Conservation (phyloP, 768 basidiomycete genomes). For the Krasilnikovozyma curviuscula region DNA sequence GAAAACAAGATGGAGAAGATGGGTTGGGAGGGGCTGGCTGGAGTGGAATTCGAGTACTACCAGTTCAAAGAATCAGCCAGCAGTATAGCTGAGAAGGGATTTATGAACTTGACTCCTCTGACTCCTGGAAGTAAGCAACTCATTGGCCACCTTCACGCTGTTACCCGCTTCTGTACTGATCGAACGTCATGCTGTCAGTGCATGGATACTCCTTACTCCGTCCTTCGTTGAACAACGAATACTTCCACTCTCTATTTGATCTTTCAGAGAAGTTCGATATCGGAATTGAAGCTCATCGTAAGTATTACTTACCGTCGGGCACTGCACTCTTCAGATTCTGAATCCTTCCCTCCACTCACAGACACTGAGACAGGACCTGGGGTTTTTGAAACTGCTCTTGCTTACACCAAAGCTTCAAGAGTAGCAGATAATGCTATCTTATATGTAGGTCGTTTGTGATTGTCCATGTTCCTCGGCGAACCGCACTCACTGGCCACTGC, state of each 20-base stretch:
- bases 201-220: constrained; percentile 81
- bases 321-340: not conserved
- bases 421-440: constrained; percentile 39
- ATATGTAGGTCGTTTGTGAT: too few species aligned
- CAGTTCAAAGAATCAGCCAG: constrained; percentile 52
- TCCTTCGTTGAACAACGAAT: constrained; percentile 48
- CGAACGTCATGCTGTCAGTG: constrained; percentile 36
- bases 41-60: constrained; percentile 66
- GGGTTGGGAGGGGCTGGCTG: constrained; percentile 56
- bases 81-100: constrained; percentile 56
- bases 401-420: constrained; percentile 22
- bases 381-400: constrained; percentile 27
- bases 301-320: constrained; percentile 12
- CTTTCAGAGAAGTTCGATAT: constrained; percentile 44
- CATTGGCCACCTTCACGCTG: too few species aligned
- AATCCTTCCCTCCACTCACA: constrained; percentile 8
- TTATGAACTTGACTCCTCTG: constrained; percentile 49
- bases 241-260: constrained; percentile 79
- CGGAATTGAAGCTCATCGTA: constrained; percentile 71
- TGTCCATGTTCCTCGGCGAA: too few species aligned
- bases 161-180: not conserved
- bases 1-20: constrained; percentile 22
- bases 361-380: constrained; percentile 29
- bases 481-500: too few species aligned
- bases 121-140: constrained; percentile 73